Evolutionary conservation across 345 rosid genomes (phyloP).

Genomic region (Sonneratia alba): DNA sequence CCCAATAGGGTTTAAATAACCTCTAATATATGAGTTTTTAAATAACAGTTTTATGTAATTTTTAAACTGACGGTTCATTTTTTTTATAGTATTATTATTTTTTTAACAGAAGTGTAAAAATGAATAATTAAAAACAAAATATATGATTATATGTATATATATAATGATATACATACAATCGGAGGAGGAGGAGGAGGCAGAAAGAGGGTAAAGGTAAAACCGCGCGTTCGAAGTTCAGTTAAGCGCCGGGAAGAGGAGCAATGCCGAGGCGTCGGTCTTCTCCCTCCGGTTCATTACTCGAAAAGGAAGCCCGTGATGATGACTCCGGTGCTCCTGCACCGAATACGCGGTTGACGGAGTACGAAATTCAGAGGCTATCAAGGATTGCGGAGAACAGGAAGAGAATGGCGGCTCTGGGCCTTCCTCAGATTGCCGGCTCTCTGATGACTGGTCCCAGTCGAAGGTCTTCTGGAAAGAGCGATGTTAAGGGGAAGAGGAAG

Average conservation of each 20-base stretch:
- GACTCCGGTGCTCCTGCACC: not conserved
- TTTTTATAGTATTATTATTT: too few species aligned
- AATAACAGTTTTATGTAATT: too few species aligned
- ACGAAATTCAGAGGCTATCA: conserved; percentile 57
- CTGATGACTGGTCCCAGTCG: conserved; percentile 25
- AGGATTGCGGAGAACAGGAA: conserved; percentile 79
- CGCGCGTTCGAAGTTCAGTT: too few species aligned
- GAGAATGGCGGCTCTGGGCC: conserved; percentile 74
- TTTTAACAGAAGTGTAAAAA: too few species aligned
- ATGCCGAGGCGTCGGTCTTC: conserved; percentile 18
- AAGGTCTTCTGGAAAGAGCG: conserved; percentile 9
- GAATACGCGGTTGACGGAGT: conserved; percentile 30
- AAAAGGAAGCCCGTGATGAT: conserved; percentile 16
- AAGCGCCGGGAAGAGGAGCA: not conserved
- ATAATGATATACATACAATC: too few species aligned
- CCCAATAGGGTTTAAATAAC: too few species aligned
- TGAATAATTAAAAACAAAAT: too few species aligned
- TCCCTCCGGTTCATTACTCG: conserved; percentile 14
- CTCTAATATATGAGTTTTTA: too few species aligned
- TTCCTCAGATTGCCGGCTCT: conserved; percentile 44
- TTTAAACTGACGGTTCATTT: too few species aligned
- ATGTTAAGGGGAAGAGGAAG: conserved; percentile 35
- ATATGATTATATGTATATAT: too few species aligned
- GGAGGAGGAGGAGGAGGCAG: too few species aligned
- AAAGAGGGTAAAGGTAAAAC: too few species aligned